Evolutionary conservation across 176 grass and related monocot genomes (phyloP).

Genomic region (Aegilops umbellulata): DNA sequence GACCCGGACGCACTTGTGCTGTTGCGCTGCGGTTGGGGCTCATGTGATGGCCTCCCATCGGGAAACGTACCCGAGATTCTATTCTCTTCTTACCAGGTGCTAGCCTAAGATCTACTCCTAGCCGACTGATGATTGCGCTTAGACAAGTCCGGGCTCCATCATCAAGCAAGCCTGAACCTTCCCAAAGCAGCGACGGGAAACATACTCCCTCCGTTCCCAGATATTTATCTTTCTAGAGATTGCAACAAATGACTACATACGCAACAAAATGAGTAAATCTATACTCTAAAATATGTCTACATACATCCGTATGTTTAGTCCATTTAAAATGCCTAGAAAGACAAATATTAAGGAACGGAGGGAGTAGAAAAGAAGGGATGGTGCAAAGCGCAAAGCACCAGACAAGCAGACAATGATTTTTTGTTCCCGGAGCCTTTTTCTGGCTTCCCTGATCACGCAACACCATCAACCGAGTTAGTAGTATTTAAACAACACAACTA

Average conservation of each 20-base stretch:
- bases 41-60: constrained; percentile 14
- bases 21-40: not conserved
- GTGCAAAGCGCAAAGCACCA: constrained; percentile 25
- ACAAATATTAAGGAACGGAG: no score
- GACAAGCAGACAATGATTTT: constrained; percentile 34
- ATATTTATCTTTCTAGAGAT: no score
- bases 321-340: no score
- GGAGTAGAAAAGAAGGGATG: not conserved
- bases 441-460: constrained; percentile 1
- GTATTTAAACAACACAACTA: constrained; percentile 23
- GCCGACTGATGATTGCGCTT: not conserved
- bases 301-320: no score
- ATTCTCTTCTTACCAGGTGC: constrained; percentile 9
- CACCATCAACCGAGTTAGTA: not conserved
- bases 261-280: no score
- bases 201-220: no score
- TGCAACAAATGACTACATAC: no score
- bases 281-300: no score
- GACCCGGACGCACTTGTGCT: not conserved
- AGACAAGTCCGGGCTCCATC: constrained; percentile 6
- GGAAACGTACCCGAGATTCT: constrained; percentile 33
- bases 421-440: constrained; percentile 34
- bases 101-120: not conserved
- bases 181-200: constrained; percentile 11
- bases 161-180: constrained; percentile 4